Percentiles rank a stretch among this genome's conserved stretches.
Evolutionary conservation across 192 early-diverging fungal genomes (phyloP).

Genomic region (Allomyces macrogynus): DNA sequence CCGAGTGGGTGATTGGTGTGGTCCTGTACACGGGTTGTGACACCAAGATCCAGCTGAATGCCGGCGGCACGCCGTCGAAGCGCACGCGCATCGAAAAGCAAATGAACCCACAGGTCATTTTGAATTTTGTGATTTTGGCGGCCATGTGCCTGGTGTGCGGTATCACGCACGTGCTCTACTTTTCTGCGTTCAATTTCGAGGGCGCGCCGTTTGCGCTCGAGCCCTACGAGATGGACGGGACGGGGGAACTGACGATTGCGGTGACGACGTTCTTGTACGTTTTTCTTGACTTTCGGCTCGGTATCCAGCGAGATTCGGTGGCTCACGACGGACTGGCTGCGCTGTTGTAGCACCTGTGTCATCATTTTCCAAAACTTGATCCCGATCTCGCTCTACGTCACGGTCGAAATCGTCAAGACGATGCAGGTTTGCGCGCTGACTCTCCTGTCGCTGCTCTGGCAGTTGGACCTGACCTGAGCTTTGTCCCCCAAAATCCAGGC

Average conservation of each 20-base stretch:
- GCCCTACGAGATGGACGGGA: not conserved
- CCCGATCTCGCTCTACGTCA: slow-evolving; percentile 86
- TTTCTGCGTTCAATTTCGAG: slow-evolving; percentile 3
- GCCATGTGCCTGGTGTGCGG: slow-evolving; percentile 47
- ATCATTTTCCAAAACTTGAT: slow-evolving; percentile 92
- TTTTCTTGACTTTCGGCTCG: not conserved
- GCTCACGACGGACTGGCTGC: slow-evolving; percentile 18
- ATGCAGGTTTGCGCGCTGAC: slow-evolving; percentile 51
- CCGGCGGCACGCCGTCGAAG: slow-evolving; percentile 79
- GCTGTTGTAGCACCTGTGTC: slow-evolving; percentile 47
- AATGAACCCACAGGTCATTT: slow-evolving; percentile 71
- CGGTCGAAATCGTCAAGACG: slow-evolving; percentile 79
- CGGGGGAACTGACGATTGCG: not conserved
- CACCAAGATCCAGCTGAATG: slow-evolving; percentile 90
- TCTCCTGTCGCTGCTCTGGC: too few relatives aligned
- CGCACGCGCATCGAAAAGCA: slow-evolving; percentile 75
- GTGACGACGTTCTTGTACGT: not conserved
- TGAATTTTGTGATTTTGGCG: slow-evolving; percentile 62
- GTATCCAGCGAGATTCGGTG: too few relatives aligned
- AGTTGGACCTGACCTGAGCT: not conserved
- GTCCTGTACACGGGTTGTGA: slow-evolving; percentile 79
- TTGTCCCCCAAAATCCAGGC: slow-evolving; percentile 29
- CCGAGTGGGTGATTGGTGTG: slow-evolving; percentile 66
- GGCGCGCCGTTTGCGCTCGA: not conserved
- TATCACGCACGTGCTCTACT: slow-evolving; percentile 41